A percentile compares a stretch with the other conserved stretches of the same genome.
phyloP scores from a whole-genome alignment of 1,139 yeast species.

The Lodderomyces margitis region DNA sequence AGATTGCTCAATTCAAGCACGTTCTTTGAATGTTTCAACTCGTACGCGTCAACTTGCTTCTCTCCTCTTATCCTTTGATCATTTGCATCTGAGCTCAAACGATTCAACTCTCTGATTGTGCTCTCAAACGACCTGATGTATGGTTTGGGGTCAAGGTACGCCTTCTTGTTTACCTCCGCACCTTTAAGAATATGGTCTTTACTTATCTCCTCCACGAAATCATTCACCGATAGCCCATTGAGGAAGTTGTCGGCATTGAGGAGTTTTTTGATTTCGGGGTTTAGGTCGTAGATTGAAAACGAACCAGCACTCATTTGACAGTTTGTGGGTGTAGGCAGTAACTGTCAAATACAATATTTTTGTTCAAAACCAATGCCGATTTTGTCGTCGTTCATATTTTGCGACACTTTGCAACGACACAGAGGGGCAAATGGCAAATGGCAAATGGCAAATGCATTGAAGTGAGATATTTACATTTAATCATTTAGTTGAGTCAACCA shows the following conservation, averaged over 20 bases:
- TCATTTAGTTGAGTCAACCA: not conserved
- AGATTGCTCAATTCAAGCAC: conserved; percentile 56
- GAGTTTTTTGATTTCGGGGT: conserved; percentile 66
- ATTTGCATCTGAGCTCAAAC: conserved; percentile 54
- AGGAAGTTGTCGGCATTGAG: conserved; percentile 72
- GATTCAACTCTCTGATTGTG: conserved; percentile 68
- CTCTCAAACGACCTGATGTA: conserved; percentile 91
- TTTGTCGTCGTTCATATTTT: too few species aligned
- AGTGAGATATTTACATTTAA: too few species aligned
- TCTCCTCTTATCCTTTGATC: conserved; percentile 49
- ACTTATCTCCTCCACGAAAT: conserved; percentile 80
- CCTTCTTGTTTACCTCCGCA: conserved; percentile 53
- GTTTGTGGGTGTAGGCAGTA: not conserved
- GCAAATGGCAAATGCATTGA: too few species aligned
- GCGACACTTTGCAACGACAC: too few species aligned
- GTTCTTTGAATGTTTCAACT: conserved; percentile 64
- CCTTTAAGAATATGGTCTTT: conserved; percentile 61
- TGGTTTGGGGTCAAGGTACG: conserved; percentile 84
- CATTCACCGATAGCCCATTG: conserved; percentile 67
- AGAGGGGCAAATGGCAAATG: too few species aligned
- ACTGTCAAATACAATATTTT: not conserved
- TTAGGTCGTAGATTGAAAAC: conserved; percentile 55
- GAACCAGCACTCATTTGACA: conserved; percentile 6
- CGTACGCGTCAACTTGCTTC: conserved; percentile 58
- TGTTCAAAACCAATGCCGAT: not conserved